Base-by-base conservation (phyloP, 352 stramenopile genomes). In the Phytophthora macrochlamydospora region DNA sequence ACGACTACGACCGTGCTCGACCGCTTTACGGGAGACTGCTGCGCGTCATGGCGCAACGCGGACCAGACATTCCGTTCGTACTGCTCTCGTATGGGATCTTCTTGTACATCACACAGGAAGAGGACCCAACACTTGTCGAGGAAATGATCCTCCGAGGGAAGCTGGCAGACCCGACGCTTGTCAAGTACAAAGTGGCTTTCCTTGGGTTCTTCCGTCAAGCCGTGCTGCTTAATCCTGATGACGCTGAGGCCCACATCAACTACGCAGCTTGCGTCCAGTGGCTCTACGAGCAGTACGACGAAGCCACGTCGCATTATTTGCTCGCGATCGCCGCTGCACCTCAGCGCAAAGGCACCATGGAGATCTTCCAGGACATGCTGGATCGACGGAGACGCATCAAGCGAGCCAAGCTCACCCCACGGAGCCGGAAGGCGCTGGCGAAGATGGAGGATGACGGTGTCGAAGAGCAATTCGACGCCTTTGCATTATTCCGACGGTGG, bases 291-390 rank as follows among this genome's bases (percentile, higher is more conserved):
- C 76, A 89, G 52, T 89, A 90, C 43, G 78, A 88, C 3, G 71
- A 84, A 13, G 80, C 85, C 3, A 78, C 71, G 11, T 67, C 62
- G 50, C 85, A 91, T 64, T 96, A 93, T 59, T 44, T 96, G 31
- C 71, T 72, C 0, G 87, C 88, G 1, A 69, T 94, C n/a, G 77
- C 83, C 0, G 67, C 84, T 0, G 73, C 92, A 35, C 85, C 85
- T 11, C 79, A 89, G 59, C 88, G 87, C 29, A 71, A 80, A 54
- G 79, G 74, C 2, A 69, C 70, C 1, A 83, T 93, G 73, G 74
- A 88, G 37, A 71, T 92, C 6, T 93, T 96, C 51, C 85, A 96
- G 52, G 82, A 83, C 13, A 88, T 94, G 84, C 62, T 96, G 4
- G 71, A 83, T 29, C 75, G 80, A 6, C 75, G 83, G 45, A 78